A percentile compares a stretch with the other conserved stretches of the same genome.
Evolutionary conservation across 1,284 basidiomycete species (phyloP).

Genomic region (Boletellus dicymbophilus): DNA sequence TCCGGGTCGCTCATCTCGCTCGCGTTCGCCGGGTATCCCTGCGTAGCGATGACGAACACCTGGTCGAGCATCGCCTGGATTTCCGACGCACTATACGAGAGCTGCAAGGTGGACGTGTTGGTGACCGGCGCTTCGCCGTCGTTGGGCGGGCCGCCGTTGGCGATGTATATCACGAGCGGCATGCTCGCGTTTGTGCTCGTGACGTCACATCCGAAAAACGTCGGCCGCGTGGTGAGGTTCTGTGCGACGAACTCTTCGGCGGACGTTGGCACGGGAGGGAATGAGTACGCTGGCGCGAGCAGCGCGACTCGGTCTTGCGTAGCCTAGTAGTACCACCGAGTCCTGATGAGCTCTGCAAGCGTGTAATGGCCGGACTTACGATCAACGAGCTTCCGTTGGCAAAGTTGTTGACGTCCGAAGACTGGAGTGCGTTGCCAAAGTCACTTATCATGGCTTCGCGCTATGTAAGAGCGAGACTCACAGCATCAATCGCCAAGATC

Average conservation of each 20-base stretch:
- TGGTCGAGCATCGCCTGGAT: conserved; percentile 44
- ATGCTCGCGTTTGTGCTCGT: conserved; percentile 17
- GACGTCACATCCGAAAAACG: conserved; percentile 47
- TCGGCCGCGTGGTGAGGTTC: conserved; percentile 39
- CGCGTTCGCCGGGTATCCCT: conserved; percentile 33
- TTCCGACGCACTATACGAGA: conserved; percentile 31
- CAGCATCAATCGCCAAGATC: conserved; percentile 54
- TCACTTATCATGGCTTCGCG: not conserved
- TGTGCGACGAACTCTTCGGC: conserved; percentile 33
- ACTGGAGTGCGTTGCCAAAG: conserved; percentile 19
- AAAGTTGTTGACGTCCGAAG: conserved; percentile 34
- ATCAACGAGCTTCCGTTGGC: conserved; percentile 43
- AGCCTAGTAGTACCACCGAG: conserved; percentile 23
- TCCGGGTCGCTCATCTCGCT: conserved; percentile 32
- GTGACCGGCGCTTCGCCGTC: conserved; percentile 39
- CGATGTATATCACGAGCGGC: conserved; percentile 42
- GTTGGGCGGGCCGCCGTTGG: conserved; percentile 46
- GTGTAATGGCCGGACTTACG: conserved; percentile 34
- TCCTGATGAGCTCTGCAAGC: not conserved
- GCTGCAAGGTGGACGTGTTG: conserved; percentile 41
- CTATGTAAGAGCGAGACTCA: conserved; percentile 29
- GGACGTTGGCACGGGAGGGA: conserved; percentile 41
- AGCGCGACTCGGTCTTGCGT: conserved; percentile 41
- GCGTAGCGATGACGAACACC: conserved; percentile 40
- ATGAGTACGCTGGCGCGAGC: conserved; percentile 40